phyloP scores from a whole-genome alignment of 257 asterid genomes.

The Handroanthus guayacan region DNA sequence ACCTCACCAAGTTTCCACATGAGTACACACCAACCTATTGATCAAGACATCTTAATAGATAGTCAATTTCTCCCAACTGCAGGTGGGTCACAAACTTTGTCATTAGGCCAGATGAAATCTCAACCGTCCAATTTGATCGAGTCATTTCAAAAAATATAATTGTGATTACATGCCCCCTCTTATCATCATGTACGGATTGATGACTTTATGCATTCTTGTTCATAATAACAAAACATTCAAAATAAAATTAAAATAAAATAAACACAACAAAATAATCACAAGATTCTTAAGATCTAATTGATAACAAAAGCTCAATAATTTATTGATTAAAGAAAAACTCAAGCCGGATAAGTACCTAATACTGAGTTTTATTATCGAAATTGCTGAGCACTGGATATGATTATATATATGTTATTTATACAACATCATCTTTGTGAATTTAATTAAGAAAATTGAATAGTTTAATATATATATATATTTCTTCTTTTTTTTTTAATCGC shows the following conservation, averaged over 20 bases:
- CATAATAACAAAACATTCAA: not conserved
- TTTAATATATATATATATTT: too few relatives aligned
- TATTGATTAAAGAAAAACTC: not conserved
- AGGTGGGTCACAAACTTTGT: slow-evolving; percentile 33
- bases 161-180: not conserved
- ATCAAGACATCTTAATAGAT: slow-evolving; percentile 40
- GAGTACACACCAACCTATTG: slow-evolving; percentile 39
- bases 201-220: slow-evolving; percentile 22
- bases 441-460: not conserved
- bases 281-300: slow-evolving; percentile 38
- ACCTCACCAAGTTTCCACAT: not conserved
- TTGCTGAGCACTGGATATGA: not conserved
- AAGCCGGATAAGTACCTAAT: too few relatives aligned
- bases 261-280: not conserved
- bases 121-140: slow-evolving; percentile 32
- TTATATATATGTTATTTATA: not conserved
- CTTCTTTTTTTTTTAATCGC: too few relatives aligned
- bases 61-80: slow-evolving; percentile 48
- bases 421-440: not conserved
- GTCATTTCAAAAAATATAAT: slow-evolving; percentile 11
- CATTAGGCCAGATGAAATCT: slow-evolving; percentile 10
- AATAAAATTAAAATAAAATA: not conserved
- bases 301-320: slow-evolving; percentile 23
- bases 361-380: too few relatives aligned
- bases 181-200: slow-evolving; percentile 28